phyloP scores from a whole-genome alignment of 768 basidiomycete species.

The Lactarius hatsudake region DNA sequence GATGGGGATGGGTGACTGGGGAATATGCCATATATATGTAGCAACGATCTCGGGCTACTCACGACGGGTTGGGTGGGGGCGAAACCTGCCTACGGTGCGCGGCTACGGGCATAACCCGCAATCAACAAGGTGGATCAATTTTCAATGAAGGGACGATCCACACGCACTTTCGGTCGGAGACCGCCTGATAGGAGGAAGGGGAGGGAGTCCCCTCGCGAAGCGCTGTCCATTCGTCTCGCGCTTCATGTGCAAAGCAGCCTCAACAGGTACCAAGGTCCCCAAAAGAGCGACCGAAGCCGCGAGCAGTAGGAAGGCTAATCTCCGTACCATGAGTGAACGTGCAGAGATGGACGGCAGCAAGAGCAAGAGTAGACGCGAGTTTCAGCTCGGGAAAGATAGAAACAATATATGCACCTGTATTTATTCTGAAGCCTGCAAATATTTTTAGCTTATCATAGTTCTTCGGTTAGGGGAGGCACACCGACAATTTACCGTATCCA shows the following conservation, averaged over 20 bases:
- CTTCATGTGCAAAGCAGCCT: not conserved
- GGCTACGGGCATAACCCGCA: not conserved
- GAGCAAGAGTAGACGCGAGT: not conserved
- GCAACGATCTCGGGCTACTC: not conserved
- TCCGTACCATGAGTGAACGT: not conserved
- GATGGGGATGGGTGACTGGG: not conserved
- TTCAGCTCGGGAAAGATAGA: too few relatives aligned
- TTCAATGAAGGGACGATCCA: not conserved
- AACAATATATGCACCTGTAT: too few relatives aligned
- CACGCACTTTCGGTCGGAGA: not conserved
- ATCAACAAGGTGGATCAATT: not conserved
- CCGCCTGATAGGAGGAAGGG: constrained; percentile 1
- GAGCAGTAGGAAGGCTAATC: not conserved
- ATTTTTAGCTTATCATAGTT: too few relatives aligned
- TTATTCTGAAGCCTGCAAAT: too few relatives aligned
- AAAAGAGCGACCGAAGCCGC: not conserved
- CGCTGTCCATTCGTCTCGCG: constrained; percentile 14
- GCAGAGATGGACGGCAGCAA: not conserved
- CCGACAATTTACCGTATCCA: too few relatives aligned
- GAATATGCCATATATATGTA: not conserved
- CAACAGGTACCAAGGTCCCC: not conserved
- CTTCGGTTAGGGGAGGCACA: too few relatives aligned
- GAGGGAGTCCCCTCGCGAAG: constrained; percentile 6
- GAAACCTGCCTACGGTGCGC: not conserved
- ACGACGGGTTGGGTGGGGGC: too few relatives aligned